phyloP scores from a whole-genome alignment of 495 filamentous ascomycete species.

The Tuber melanosporum region DNA sequence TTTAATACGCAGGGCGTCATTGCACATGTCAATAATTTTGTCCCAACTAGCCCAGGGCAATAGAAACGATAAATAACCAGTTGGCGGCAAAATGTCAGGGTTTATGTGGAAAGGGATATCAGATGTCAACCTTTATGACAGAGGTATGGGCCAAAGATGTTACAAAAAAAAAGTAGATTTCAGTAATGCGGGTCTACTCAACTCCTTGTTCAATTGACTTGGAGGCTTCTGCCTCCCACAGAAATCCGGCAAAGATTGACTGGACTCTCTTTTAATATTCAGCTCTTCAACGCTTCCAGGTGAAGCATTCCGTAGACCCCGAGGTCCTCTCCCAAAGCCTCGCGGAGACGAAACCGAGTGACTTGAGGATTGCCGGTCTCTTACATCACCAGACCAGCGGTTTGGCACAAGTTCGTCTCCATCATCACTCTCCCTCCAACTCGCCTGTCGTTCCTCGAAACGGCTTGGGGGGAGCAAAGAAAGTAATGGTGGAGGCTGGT shows the following conservation, averaged over 20 bases:
- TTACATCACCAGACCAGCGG: constrained; percentile 16
- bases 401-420: constrained; percentile 13
- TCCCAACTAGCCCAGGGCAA: constrained; percentile 2
- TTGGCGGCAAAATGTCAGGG: constrained; percentile 11
- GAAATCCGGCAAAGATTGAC: constrained; percentile 34
- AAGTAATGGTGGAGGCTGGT: constrained; percentile 36
- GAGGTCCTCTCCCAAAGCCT: constrained; percentile 20
- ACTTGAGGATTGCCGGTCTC: constrained; percentile 9
- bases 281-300: constrained; percentile 31
- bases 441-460: neutral
- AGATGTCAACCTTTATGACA: constrained; percentile 23
- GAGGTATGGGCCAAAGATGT: constrained; percentile 29
- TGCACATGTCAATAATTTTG: constrained; percentile 31
- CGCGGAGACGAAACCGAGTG: neutral
- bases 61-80: constrained; percentile 11
- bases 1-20: constrained; percentile 24
- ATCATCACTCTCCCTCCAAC: constrained; percentile 19
- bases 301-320: constrained; percentile 34
- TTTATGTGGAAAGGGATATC: constrained; percentile 23
- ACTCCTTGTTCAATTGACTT: constrained; percentile 35
- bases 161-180: constrained; percentile 25
- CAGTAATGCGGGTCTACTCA: constrained; percentile 37
- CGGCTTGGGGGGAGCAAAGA: constrained; percentile 25
- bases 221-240: constrained; percentile 29
- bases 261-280: constrained; percentile 31